These are phyloP conservation scores for Sordariomycetes sp. DNA, from an alignment of 2,329 filamentous ascomycete genomes.

Conservation along the genomic window DNA sequence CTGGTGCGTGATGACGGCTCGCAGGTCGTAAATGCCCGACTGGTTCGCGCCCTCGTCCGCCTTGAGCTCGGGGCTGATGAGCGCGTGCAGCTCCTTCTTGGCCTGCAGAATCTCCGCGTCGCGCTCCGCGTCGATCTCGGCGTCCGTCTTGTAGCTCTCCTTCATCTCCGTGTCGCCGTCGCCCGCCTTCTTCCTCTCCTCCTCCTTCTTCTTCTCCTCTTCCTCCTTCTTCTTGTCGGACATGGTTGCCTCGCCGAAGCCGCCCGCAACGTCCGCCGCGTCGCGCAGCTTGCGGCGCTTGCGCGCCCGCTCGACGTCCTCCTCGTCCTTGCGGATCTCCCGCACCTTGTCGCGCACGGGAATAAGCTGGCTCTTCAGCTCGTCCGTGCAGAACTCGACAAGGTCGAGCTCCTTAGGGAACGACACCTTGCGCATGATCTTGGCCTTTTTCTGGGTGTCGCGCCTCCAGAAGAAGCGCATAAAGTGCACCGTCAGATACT, in stretches of 20 bases:
- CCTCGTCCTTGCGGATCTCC: conserved; percentile 86
- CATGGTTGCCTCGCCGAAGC: conserved; percentile 35
- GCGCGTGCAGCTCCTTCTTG: conserved; percentile 75
- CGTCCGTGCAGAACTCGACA: conserved; percentile 90
- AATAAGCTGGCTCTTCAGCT: conserved; percentile 67
- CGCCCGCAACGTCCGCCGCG: conserved; percentile 20
- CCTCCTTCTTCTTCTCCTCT: conserved; percentile 30
- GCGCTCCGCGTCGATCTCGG: conserved; percentile 79
- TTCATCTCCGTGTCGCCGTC: conserved; percentile 63
- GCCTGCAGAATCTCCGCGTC: conserved; percentile 59
- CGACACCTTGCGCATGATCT: conserved; percentile 98
- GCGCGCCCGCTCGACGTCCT: conserved; percentile 79
- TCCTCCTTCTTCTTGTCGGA: conserved; percentile 28
- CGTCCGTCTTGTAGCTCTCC: conserved; percentile 80
- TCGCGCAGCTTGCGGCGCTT: conserved; percentile 65
- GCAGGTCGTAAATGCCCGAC: conserved; percentile 87
- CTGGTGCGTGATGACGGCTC: conserved; percentile 91
- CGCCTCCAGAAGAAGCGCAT: conserved; percentile 97
- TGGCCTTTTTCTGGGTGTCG: conserved; percentile 93
- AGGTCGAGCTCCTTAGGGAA: conserved; percentile 90
- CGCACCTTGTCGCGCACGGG: conserved; percentile 95
- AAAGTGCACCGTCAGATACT: conserved; percentile 94
- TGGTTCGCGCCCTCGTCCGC: conserved; percentile 78
- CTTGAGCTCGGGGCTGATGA: conserved; percentile 63
- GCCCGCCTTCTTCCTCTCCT: conserved; percentile 21